These are phyloP conservation scores for Pythium monospermum DNA, from an alignment of 352 stramenopile genomes.

Conservation along the genomic window DNA sequence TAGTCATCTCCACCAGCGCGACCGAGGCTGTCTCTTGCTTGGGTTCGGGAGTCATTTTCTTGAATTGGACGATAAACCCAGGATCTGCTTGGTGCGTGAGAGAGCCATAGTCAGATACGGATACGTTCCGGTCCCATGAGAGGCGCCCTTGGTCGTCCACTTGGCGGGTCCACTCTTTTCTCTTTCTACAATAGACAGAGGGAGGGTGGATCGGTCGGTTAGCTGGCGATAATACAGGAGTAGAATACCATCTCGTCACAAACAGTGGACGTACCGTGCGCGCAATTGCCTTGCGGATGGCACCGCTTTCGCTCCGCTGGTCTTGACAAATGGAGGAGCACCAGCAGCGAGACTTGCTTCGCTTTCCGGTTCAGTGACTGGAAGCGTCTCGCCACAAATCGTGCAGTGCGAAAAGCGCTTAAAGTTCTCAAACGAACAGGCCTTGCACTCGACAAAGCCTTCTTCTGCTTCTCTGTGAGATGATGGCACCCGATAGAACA, in stretches of 20 bases:
- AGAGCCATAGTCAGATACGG: constrained; percentile 10
- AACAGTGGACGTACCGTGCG: constrained; percentile 7
- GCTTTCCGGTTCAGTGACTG: background rate
- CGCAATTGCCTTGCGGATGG: constrained; percentile 12
- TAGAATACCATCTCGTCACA: background rate
- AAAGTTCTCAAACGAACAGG: constrained; percentile 76
- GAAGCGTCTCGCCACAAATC: constrained; percentile 55
- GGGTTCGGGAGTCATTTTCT: too few relatives aligned
- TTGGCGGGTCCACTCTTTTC: constrained; percentile 63
- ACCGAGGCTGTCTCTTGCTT: too few relatives aligned
- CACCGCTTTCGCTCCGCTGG: background rate
- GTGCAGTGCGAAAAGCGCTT: constrained; percentile 56
- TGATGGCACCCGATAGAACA: background rate
- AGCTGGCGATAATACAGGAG: too few relatives aligned
- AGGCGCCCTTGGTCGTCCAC: constrained; percentile 53
- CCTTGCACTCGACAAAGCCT: constrained; percentile 38
- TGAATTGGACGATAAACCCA: constrained; percentile 22
- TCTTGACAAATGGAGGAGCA: background rate
- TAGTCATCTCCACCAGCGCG: too few relatives aligned
- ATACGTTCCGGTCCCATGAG: constrained; percentile 43
- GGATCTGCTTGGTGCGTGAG: constrained; percentile 10
- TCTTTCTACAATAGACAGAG: constrained; percentile 35
- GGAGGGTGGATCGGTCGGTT: too few relatives aligned
- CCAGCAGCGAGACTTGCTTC: background rate
- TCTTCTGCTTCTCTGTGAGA: constrained; percentile 43